Evolutionary conservation across 371 early-diverging fungal species (phyloP), one percentile per base, ranked within the genome.

Genomic region (Apophysomyces variabilis): DNA sequence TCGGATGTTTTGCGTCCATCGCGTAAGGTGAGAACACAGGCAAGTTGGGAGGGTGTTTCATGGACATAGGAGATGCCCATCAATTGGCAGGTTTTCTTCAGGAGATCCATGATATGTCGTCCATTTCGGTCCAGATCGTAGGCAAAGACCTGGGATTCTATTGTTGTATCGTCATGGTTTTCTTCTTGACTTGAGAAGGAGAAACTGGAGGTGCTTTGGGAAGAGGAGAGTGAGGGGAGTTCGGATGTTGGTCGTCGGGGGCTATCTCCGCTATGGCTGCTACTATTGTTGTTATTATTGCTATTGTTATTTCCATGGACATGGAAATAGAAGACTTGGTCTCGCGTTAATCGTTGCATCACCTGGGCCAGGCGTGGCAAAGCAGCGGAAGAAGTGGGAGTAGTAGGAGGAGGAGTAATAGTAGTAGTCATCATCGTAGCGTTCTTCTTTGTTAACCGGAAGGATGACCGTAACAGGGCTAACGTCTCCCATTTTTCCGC

Each of bases 51-150:
- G 16, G 67, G 62, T 1, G 64, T 64, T 38, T 73, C 70, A 43
- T 78, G 75, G 0, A 74, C 38, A 47, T 78, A 81, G 6, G 75
- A 71, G 36, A 81, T 73, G 4, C 81, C 81, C 78, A 81, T 76
- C 9, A 81, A 62, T 50, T 81, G 78, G 37, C 78, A 81, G 0
- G 77, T 73, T 21, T 66, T 66, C 57, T 70, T 70, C 12, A 78
- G 38, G 6, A 80, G 44, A 0, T 58, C 44, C 77, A 80, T 77
- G 12, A 32, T 59, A 16, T 50, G 38, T 39, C 60, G 21, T 41
- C 43, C 21, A 11, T 37, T 59, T 32, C 43, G 37, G 38, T 59
- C 60, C 39, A 59, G 39, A 14, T 16, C 43, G 38, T 43, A 43
- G 1, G 43, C 7, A 13, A 36, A 38, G 39, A 21, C 60, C 7